Evolutionary conservation across 495 filamentous ascomycete genomes (phyloP), one percentile per base, ranked within the genome.

Genomic region (Entonaema liquescens): DNA sequence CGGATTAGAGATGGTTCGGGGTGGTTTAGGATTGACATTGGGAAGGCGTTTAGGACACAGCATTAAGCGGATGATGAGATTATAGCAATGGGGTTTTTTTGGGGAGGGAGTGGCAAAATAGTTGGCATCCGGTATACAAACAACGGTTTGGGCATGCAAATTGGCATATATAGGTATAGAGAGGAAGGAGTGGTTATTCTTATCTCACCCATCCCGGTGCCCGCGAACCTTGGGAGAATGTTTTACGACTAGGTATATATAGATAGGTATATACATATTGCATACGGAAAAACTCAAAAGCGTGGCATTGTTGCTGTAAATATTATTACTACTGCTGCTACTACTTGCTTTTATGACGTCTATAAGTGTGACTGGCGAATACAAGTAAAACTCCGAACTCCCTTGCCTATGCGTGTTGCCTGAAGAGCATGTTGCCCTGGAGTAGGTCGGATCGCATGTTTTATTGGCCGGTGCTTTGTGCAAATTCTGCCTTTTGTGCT

Each of bases 401-500:
- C 70, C 71, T 62, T 49, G 49, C 44, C 53, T 21, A 28, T 47
- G 55, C 63, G 40, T 58, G 26, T 44, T 61, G 35, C 40, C 15
- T n/a, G 26, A 55, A 26, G 49, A n/a, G 49, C 49, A 11, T 1
- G 11, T 5, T 29, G 7, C 23, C n/a, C 21, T 8, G 0, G 12
- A 33, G 12, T 55, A 23, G 7, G n/a, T 56, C 15, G 53, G 19
- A 56, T 21, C 13, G 13, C 49, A 29, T 29, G 31, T 49, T 25
- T 77, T 62, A 77, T 68, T 67, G 70, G 29, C 69, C 57, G n/a
- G 55, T 26, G 42, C 79, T 72, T n/a, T 77, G 71, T 17, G 75
- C 68, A 15, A 78, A 71, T 25, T 82, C 74, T 42, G 70, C 75
- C 64, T 81, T 81, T 59, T 84, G 83, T 8, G 82, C 83, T 73